Conservation (phyloP, 225 moss, liverwort and hornwort genomes). For the Thuidium tamariscinum region DNA sequence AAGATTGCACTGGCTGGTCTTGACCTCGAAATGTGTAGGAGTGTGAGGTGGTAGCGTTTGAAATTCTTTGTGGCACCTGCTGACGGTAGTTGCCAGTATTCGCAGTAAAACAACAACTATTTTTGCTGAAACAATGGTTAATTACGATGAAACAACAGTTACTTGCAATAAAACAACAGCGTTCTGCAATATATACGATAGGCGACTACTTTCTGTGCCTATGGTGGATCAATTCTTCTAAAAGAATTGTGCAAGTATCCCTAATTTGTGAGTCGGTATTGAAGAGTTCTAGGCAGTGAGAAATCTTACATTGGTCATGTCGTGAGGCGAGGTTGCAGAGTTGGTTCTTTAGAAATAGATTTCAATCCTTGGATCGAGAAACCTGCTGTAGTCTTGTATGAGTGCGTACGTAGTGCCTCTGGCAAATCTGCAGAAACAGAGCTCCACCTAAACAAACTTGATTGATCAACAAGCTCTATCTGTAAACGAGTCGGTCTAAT, state of each 20-base stretch:
- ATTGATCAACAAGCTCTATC: background rate
- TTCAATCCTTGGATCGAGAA: background rate
- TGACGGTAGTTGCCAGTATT: background rate
- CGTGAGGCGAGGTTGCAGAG: background rate
- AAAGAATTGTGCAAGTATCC: background rate
- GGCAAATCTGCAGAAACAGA: background rate
- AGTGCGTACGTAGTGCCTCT: background rate
- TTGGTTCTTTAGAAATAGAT: background rate
- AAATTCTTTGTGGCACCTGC: background rate
- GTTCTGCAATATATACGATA: background rate
- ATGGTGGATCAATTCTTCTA: background rate
- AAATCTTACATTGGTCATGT: background rate
- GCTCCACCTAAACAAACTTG: background rate
- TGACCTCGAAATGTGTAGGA: background rate
- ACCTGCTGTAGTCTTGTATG: background rate
- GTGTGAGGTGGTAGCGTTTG: background rate
- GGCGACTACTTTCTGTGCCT: background rate
- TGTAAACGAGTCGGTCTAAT: background rate
- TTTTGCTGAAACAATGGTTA: background rate
- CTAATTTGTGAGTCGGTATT: background rate
- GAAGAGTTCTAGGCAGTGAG: background rate
- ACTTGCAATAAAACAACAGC: background rate
- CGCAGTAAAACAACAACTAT: background rate
- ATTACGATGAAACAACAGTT: background rate
- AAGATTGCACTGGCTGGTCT: background rate